phyloP scores from a whole-genome alignment of 164 flowering plant genomes.

The Euptelea pleiosperma region DNA sequence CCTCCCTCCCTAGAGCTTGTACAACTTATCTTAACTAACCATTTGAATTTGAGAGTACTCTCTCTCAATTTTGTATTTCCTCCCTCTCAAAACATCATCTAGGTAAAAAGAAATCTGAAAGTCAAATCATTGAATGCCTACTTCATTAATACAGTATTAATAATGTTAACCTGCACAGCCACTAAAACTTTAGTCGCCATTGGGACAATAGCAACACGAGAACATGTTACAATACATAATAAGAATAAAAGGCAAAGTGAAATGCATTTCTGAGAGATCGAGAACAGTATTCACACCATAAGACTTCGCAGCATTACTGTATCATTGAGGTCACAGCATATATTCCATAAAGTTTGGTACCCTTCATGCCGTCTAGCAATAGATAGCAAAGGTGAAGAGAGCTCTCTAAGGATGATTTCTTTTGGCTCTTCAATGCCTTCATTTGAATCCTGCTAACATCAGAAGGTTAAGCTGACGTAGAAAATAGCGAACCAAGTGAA shows the following conservation, averaged over 20 bases:
- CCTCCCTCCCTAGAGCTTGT: too few relatives aligned
- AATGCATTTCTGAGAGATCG: slow-evolving; percentile 8
- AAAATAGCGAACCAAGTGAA: not conserved
- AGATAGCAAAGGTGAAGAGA: slow-evolving; percentile 50
- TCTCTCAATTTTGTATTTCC: too few relatives aligned
- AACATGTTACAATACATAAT: not conserved
- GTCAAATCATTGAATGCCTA: too few relatives aligned
- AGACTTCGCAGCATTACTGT: slow-evolving; percentile 60
- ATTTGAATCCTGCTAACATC: slow-evolving; percentile 43
- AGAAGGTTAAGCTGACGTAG: slow-evolving; percentile 6
- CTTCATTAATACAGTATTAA: too few relatives aligned
- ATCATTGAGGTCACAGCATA: slow-evolving; percentile 85
- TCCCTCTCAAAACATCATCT: too few relatives aligned
- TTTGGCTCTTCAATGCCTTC: slow-evolving; percentile 40
- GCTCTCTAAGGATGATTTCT: slow-evolving; percentile 41
- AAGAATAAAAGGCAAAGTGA: not conserved
- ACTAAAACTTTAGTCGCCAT: not conserved
- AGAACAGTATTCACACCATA: slow-evolving; percentile 50
- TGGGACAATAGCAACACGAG: not conserved
- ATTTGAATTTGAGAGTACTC: too few relatives aligned
- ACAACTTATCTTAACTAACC: too few relatives aligned
- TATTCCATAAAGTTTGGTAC: slow-evolving; percentile 72
- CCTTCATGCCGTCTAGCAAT: slow-evolving; percentile 85
- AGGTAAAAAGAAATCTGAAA: too few relatives aligned
- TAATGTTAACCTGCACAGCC: not conserved